Evolutionary conservation across 176 grass and related monocot genomes (phyloP).

Genomic region (Paspalum notatum): DNA sequence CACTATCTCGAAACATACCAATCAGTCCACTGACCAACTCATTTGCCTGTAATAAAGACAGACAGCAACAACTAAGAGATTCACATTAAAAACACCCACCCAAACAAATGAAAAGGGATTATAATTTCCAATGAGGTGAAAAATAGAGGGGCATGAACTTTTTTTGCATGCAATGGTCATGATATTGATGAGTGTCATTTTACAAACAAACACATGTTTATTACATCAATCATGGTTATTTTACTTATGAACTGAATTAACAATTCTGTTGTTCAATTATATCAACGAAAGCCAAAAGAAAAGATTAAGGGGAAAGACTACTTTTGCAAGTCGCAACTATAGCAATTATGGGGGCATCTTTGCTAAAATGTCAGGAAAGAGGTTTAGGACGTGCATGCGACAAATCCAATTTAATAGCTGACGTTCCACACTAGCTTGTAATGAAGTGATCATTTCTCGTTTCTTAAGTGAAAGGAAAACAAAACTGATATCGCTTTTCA

Average conservation of each 20-base stretch:
- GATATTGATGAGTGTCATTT: not conserved
- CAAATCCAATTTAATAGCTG: conserved; percentile 11
- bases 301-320: not conserved
- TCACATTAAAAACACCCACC: not conserved
- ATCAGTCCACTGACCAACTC: conserved; percentile 62
- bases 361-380: conserved; percentile 1
- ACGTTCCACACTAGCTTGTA: not conserved
- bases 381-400: not conserved
- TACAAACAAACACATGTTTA: too few species aligned
- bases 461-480: not conserved
- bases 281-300: not conserved
- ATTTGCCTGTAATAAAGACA: conserved; percentile 56
- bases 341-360: not conserved
- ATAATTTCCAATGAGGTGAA: not conserved
- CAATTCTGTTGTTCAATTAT: not conserved
- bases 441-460: not conserved
- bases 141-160: not conserved
- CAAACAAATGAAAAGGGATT: conserved; percentile 8
- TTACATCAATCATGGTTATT: not conserved
- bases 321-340: too few species aligned
- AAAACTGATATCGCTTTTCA: not conserved
- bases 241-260: not conserved
- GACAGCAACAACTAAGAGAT: not conserved
- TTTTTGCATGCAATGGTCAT: not conserved
- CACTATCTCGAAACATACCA: conserved; percentile 59